Evolutionary conservation across 768 basidiomycete genomes (phyloP), one percentile per base, ranked within the genome.

Genomic region (Tulasnella sp.): DNA sequence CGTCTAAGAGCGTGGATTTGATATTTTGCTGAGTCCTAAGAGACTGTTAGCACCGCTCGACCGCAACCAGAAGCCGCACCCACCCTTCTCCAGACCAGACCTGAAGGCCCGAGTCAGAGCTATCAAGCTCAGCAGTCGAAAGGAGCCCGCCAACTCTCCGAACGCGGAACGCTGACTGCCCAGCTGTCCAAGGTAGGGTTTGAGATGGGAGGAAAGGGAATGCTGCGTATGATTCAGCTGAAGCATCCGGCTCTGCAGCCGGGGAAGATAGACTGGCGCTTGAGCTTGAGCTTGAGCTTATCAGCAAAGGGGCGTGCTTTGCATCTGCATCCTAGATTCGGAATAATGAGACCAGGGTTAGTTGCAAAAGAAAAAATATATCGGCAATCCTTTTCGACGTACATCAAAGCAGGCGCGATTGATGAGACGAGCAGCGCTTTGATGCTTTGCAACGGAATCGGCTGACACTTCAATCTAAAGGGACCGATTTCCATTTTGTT

Each of bases 181-280:
- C 76, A 12, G 58, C 39, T 21, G 48, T 77, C 76, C 76, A 77
- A 58, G 76, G 76, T 56, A 77, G 27, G 18, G 76, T 27, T 71
- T 58, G 39, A 10, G 76, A 77, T 27, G 52, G 18, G 12, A 77
- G 40, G 56, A 58, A 77, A 16, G 76, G 76, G 58, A 58, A 77
- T 4, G 58, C 39, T 27, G 76, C 76, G 76, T 52, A 56, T 36
- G 76, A 62, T 21, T 68, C 62, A 3, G 62, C 10, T 12, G 75
- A n/a, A 18, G 27, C 6, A 36, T 48, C 44, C 24, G 31, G 52
- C 21, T 77, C 62, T 62, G 76, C 56, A 21, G 76, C 9, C 24
- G 58, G 34, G 21, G 24, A 3, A 68, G 56, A 18, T n/a, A 27
- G 12, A 36, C 52, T 44, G 75, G 27, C 4, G 44, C 19, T 76